These are phyloP conservation scores for Globomyces sp. DNA, from an alignment of 371 early-diverging fungal genomes.

Conservation along the genomic window DNA sequence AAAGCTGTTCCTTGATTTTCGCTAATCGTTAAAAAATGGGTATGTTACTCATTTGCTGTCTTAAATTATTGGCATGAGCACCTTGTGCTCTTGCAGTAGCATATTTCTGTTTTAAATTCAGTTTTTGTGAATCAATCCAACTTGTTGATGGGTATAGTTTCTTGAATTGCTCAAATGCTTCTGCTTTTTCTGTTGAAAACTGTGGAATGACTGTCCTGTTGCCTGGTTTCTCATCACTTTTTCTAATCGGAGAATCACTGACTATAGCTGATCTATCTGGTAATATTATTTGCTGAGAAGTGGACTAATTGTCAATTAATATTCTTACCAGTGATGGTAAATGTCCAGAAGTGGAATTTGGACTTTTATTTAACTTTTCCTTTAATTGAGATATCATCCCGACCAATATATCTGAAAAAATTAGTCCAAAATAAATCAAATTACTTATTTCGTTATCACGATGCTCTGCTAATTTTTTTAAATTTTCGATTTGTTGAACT, in stretches of 20 bases:
- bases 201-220: conserved; percentile 26
- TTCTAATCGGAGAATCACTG: too few species aligned
- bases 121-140: conserved; percentile 55
- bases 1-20: conserved; percentile 19
- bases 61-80: conserved; percentile 38
- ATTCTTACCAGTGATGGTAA: too few species aligned
- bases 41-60: conserved; percentile 45
- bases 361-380: conserved; percentile 6
- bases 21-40: conserved; percentile 1
- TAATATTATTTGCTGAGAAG: too few species aligned
- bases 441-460: conserved; percentile 59
- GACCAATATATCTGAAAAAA: conserved; percentile 36
- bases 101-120: conserved; percentile 48
- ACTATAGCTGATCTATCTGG: too few species aligned
- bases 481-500: conserved; percentile 30
- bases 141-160: conserved; percentile 40
- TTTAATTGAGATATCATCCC: conserved; percentile 53
- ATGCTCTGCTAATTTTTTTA: conserved; percentile 43
- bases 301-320: too few species aligned
- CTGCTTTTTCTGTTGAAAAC: conserved; percentile 46
- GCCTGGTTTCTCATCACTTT: too few species aligned
- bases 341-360: neutral
- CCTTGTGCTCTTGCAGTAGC: conserved; percentile 50
- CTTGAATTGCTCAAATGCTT: conserved; percentile 51
- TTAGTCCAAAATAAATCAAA: conserved; percentile 12